Evolutionary conservation across 345 rosid genomes (phyloP).

Genomic region (Syzygium aromaticum): DNA sequence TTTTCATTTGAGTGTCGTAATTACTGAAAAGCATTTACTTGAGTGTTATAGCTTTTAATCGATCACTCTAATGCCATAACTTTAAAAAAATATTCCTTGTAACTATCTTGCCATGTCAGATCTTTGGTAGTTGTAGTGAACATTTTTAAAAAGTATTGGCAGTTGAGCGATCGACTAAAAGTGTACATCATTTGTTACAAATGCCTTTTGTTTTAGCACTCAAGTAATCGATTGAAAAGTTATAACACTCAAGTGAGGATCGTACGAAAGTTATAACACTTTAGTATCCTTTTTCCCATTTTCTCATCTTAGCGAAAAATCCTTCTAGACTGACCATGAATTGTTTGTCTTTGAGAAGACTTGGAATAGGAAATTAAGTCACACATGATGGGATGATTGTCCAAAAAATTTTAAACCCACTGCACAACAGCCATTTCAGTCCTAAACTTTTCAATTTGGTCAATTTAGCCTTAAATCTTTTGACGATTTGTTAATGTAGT

Average conservation of each 20-base stretch:
- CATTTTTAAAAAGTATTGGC: not conserved
- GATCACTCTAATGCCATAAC: not conserved
- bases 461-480: no score
- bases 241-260: rapidly evolving
- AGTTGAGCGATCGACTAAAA: not conserved
- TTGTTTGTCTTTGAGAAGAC: not conserved
- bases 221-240: not conserved
- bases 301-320: not conserved
- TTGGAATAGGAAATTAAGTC: not conserved
- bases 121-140: not conserved
- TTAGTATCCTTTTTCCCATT: not conserved
- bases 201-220: not conserved
- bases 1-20: not conserved
- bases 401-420: not conserved
- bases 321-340: not conserved
- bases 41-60: not conserved
- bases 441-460: no score
- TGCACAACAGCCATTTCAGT: no score
- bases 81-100: not conserved
- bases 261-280: not conserved
- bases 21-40: not conserved
- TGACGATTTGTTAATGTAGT: no score
- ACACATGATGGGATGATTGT: not conserved
- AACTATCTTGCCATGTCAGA: not conserved
- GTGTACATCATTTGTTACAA: not conserved